A percentile compares a stretch with the other conserved stretches of the same genome.
Conservation (phyloP, 2,329 filamentous ascomycete species). For the Drechslera avenae region DNA sequence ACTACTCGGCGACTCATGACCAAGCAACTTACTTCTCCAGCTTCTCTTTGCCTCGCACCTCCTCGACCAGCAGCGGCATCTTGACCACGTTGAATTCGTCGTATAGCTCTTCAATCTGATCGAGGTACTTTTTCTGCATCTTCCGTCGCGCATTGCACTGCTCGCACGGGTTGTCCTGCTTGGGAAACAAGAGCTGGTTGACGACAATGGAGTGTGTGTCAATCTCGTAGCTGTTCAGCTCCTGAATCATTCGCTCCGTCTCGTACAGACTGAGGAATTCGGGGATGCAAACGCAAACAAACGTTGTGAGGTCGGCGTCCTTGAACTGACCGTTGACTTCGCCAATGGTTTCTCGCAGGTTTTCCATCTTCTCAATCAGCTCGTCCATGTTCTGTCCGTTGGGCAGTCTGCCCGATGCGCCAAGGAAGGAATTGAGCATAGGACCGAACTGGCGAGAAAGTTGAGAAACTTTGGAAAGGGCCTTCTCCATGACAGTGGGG, state of each 20-base stretch:
- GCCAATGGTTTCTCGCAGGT: constrained; percentile 86
- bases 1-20: not conserved
- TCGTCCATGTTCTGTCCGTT: constrained; percentile 93
- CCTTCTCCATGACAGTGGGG: constrained; percentile 96
- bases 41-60: constrained; percentile 93
- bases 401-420: constrained; percentile 75
- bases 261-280: constrained; percentile 97
- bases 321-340: constrained; percentile 99
- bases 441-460: constrained; percentile 93
- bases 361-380: constrained; percentile 92
- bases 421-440: constrained; percentile 91
- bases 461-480: constrained; percentile 94
- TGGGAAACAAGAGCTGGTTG: constrained; percentile 95
- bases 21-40: constrained; percentile 67
- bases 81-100: constrained; percentile 99
- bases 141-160: constrained; percentile 93
- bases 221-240: constrained; percentile 89
- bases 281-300: constrained; percentile 97
- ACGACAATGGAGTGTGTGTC: constrained; percentile 98
- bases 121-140: constrained; percentile 99
- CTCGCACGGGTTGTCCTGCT: constrained; percentile 81
- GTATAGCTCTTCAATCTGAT: constrained; percentile 98
- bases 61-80: constrained; percentile 95
- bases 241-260: constrained; percentile 99
- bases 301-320: constrained; percentile 91